A percentile compares a stretch with the other conserved stretches of the same genome.
Evolutionary conservation across 495 filamentous ascomycete species (phyloP).

Genomic region (Penicillium atrosanguineum): DNA sequence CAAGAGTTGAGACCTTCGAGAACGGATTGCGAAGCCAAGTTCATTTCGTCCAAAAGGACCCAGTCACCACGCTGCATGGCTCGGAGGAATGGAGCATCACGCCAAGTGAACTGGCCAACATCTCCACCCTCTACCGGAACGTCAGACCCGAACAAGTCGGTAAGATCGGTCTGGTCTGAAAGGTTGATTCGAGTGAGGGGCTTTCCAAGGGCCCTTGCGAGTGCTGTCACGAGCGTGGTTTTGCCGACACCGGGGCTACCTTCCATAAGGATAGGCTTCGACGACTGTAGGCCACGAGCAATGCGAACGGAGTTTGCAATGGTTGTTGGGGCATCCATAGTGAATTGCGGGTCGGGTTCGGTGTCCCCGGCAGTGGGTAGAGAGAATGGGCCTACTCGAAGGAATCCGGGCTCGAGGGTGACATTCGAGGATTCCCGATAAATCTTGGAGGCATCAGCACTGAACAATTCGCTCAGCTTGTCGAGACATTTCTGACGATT

Average conservation of each 20-base stretch:
- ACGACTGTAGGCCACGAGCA: conserved; percentile 80
- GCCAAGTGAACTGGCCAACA: conserved; percentile 87
- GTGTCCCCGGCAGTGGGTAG: conserved; percentile 51
- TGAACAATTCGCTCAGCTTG: conserved; percentile 65
- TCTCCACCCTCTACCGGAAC: conserved; percentile 87
- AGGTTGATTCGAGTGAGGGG: conserved; percentile 91
- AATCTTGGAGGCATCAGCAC: conserved; percentile 56
- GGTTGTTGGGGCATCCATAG: conserved; percentile 85
- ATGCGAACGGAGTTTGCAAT: conserved; percentile 86
- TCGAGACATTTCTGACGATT: conserved; percentile 71
- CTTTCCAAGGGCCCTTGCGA: conserved; percentile 73
- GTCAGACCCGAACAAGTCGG: conserved; percentile 97
- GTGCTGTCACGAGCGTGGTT: conserved; percentile 83
- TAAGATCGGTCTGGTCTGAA: conserved; percentile 95
- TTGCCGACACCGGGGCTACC: conserved; percentile 97
- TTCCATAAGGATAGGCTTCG: conserved; percentile 89
- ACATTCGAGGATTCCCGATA: conserved; percentile 59
- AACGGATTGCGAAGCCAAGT: conserved; percentile 93
- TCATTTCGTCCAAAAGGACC: conserved; percentile 99
- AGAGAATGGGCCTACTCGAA: conserved; percentile 71
- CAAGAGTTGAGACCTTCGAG: conserved; percentile 97
- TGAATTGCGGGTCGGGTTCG: conserved; percentile 60
- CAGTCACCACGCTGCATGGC: conserved; percentile 96
- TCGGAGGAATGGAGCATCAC: conserved; percentile 89
- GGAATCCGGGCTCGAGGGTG: conserved; percentile 40